These are phyloP conservation scores for Trypanosoma caninum DNA, from an alignment of 208 protist genomes.

Conservation along the genomic window DNA sequence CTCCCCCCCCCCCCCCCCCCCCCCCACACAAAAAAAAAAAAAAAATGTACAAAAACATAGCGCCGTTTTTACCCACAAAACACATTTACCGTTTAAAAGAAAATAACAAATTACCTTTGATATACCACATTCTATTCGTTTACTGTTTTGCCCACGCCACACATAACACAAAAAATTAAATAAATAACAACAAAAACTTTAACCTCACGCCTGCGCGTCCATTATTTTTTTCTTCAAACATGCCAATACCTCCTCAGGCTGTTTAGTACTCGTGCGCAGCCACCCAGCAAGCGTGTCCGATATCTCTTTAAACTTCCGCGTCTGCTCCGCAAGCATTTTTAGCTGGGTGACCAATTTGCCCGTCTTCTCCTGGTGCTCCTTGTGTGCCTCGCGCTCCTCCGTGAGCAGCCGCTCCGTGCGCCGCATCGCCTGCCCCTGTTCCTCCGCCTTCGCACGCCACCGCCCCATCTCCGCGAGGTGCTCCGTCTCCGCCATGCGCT, in stretches of 20 bases:
- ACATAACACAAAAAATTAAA: no score
- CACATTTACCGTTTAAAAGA: not conserved
- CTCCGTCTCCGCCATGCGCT: conserved; percentile 36
- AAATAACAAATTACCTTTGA: no score
- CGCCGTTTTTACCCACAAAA: not conserved
- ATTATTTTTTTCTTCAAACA: conserved; percentile 25
- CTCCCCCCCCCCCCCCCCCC: not conserved
- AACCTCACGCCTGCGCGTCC: not conserved
- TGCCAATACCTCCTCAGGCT: conserved; percentile 50
- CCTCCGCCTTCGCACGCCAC: conserved; percentile 44
- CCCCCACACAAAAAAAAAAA: not conserved
- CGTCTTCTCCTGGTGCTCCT: conserved; percentile 40
- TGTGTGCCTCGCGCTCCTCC: conserved; percentile 30
- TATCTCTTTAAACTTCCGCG: conserved; percentile 39
- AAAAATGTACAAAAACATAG: not conserved
- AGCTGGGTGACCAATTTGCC: conserved; percentile 33
- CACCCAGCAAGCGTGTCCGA: conserved; percentile 27
- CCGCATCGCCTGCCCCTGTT: conserved; percentile 43
- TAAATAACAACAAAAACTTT: no score
- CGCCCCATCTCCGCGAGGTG: conserved; percentile 40
- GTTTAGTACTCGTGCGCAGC: conserved; percentile 19
- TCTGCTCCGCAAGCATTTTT: conserved; percentile 50
- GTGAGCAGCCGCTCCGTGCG: conserved; percentile 31
- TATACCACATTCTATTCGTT: no score
- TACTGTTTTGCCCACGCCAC: no score